Percentiles rank a stretch among this genome's conserved stretches.
Evolutionary conservation across 2,329 filamentous ascomycete species (phyloP).

Genomic region (Phialophora expanda): DNA sequence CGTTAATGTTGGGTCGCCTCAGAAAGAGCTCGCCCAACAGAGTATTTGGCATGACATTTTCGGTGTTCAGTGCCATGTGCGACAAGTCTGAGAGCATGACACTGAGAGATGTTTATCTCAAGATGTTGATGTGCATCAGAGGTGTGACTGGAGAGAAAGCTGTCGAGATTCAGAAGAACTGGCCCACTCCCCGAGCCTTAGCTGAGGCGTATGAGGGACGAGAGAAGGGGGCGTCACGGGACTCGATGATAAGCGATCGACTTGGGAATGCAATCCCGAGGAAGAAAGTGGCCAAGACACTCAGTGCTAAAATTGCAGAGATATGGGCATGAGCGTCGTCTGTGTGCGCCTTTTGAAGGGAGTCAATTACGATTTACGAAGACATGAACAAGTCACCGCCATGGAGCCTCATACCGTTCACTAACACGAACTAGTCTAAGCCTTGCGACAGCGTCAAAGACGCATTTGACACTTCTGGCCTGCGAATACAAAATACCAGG

Average conservation of each 20-base stretch:
- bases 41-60: conserved; percentile 72
- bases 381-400: neutral
- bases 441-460: neutral
- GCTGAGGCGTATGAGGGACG: conserved; percentile 69
- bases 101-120: conserved; percentile 74
- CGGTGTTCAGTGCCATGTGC: conserved; percentile 71
- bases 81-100: conserved; percentile 78
- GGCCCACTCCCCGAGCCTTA: conserved; percentile 74
- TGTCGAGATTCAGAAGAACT: conserved; percentile 77
- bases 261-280: conserved; percentile 64
- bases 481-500: neutral
- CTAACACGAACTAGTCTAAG: neutral
- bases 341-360: neutral
- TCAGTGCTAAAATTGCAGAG: conserved; percentile 63
- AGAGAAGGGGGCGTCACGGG: conserved; percentile 51
- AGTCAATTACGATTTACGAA: neutral
- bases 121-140: conserved; percentile 83
- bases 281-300: conserved; percentile 68
- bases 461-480: neutral
- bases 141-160: conserved; percentile 79
- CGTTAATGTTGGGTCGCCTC: conserved; percentile 66
- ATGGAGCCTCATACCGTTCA: neutral
- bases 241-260: conserved; percentile 63
- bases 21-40: conserved; percentile 57
- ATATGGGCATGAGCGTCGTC: conserved; percentile 37